Evolutionary conservation across 129 eudicot genomes (phyloP).

Genomic region (Flaveria robusta): DNA sequence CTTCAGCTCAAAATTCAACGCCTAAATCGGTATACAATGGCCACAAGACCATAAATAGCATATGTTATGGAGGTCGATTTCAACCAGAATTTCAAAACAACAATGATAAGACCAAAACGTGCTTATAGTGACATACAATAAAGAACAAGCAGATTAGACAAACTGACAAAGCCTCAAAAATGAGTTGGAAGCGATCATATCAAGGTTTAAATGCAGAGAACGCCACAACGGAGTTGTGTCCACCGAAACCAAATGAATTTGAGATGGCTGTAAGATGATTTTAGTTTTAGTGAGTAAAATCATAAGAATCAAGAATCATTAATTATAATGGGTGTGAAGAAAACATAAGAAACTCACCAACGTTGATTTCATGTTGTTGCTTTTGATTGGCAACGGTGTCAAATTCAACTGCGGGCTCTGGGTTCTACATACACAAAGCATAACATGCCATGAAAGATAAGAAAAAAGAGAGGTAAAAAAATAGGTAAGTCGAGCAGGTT

Average conservation of each 20-base stretch:
- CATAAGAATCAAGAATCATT: neutral
- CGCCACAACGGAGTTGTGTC: constrained; percentile 88
- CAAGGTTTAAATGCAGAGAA: constrained; percentile 87
- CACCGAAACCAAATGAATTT: constrained; percentile 90
- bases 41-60: constrained; percentile 1
- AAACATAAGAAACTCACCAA: constrained; percentile 35
- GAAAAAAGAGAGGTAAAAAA: neutral
- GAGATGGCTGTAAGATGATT: constrained; percentile 64
- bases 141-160: neutral
- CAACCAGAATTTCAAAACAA: neutral
- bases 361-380: constrained; percentile 40
- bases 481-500: neutral
- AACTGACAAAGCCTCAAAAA: constrained; percentile 17
- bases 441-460: neutral
- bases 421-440: constrained; percentile 27
- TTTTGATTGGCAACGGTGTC: constrained; percentile 40
- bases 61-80: neutral
- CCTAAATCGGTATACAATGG: constrained; percentile 8
- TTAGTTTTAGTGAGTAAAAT: constrained; percentile 3
- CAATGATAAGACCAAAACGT: neutral
- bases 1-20: constrained; percentile 16
- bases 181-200: constrained; percentile 11
- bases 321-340: neutral
- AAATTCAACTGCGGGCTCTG: constrained; percentile 38
- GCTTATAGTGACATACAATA: constrained; percentile 5